phyloP scores from a whole-genome alignment of 2,329 filamentous ascomycete genomes.

The Penicillium decumbens region DNA sequence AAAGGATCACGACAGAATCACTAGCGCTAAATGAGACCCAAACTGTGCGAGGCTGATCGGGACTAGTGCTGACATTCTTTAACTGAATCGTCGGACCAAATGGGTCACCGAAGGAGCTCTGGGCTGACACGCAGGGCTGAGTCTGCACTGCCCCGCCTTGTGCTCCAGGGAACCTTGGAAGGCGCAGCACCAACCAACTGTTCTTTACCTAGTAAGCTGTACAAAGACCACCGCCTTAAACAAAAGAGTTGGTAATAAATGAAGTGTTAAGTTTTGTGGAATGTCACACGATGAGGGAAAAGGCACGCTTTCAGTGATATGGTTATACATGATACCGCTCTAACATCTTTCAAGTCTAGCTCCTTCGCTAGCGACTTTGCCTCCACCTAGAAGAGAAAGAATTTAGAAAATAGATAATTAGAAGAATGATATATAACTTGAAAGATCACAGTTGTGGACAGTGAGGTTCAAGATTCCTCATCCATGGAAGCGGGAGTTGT shows the following conservation, averaged over 20 bases:
- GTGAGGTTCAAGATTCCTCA: neutral
- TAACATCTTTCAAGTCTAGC: neutral
- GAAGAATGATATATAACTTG: neutral
- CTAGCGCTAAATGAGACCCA: neutral
- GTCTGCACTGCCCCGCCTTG: constrained; percentile 2
- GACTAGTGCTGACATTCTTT: neutral
- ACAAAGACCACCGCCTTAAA: too few relatives aligned
- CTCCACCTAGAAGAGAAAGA: neutral
- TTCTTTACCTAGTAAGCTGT: too few relatives aligned
- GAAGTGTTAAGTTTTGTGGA: too few relatives aligned
- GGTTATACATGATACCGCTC: constrained; percentile 7
- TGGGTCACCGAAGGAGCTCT: neutral
- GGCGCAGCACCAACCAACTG: constrained; percentile 1
- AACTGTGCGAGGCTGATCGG: neutral
- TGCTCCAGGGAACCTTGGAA: neutral
- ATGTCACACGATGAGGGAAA: too few relatives aligned
- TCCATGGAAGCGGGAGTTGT: constrained; percentile 3
- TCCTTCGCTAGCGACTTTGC: neutral
- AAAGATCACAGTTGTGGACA: neutral
- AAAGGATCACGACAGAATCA: neutral
- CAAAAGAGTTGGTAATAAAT: too few relatives aligned
- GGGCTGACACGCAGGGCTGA: neutral
- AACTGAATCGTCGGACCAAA: neutral
- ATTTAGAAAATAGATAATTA: too few relatives aligned
- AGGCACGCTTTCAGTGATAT: too few relatives aligned